phyloP scores from a whole-genome alignment of 176 grass and related monocot species.

The Bromus sterilis region DNA sequence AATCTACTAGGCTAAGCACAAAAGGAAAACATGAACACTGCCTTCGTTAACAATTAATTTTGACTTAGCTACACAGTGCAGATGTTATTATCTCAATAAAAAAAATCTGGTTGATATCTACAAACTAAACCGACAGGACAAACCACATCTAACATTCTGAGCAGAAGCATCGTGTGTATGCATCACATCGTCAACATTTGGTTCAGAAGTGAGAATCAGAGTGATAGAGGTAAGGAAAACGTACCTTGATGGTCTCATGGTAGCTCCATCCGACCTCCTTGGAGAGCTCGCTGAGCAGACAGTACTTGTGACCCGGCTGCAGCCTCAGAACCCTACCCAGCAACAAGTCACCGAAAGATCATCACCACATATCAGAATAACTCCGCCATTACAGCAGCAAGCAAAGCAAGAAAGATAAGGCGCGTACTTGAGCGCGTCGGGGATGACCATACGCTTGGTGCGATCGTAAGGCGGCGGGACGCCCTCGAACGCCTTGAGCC shows the following conservation, averaged over 20 bases:
- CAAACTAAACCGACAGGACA: conserved; percentile 24
- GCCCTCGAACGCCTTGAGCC: conserved; percentile 48
- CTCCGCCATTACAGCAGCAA: background rate
- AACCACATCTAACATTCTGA: background rate
- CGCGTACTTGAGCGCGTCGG: conserved; percentile 54
- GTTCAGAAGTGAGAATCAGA: background rate
- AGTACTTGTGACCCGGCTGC: conserved; percentile 56
- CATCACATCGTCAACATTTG: background rate
- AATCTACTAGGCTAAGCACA: background rate
- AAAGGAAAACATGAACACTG: background rate
- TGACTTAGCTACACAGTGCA: background rate
- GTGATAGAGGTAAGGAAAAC: background rate
- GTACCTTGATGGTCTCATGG: conserved; percentile 25
- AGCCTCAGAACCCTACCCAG: conserved; percentile 50
- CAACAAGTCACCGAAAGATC: background rate
- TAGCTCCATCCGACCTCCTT: conserved; percentile 62
- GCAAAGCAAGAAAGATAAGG: background rate
- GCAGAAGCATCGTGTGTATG: background rate
- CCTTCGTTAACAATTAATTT: background rate
- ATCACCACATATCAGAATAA: background rate
- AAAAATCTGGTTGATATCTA: background rate
- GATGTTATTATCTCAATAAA: background rate
- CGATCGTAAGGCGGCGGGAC: conserved; percentile 58
- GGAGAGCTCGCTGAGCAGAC: conserved; percentile 42
- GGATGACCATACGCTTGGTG: conserved; percentile 58